These are phyloP conservation scores for Schizophyllum amplum DNA, from an alignment of 1,284 basidiomycete genomes.

Conservation along the genomic window DNA sequence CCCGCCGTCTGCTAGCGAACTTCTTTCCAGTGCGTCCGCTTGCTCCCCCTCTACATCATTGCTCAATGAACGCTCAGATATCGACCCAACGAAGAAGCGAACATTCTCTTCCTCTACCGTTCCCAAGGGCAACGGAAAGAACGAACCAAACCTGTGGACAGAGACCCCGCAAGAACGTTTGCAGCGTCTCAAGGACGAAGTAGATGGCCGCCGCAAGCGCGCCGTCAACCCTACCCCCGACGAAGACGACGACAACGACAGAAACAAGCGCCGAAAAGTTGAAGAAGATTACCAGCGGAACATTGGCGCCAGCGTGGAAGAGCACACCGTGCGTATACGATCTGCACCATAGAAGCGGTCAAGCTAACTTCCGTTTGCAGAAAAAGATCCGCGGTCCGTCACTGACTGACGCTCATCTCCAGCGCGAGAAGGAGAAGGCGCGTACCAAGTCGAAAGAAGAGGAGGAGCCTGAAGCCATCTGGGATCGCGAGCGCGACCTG, in stretches of 20 bases:
- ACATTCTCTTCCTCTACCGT: constrained; percentile 18
- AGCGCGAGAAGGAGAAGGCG: constrained; percentile 4
- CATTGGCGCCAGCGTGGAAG: constrained; percentile 72
- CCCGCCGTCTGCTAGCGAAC: constrained; percentile 72
- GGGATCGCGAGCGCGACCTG: constrained; percentile 89
- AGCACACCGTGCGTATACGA: constrained; percentile 74
- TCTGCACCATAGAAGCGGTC: neutral
- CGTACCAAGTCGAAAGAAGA: constrained; percentile 11
- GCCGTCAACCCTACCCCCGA: constrained; percentile 41
- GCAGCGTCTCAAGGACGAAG: constrained; percentile 79
- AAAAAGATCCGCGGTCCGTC: constrained; percentile 57
- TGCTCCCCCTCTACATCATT: too few species aligned
- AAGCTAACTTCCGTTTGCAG: constrained; percentile 27
- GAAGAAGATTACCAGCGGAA: constrained; percentile 64
- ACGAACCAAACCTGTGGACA: constrained; percentile 73
- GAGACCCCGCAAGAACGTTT: constrained; percentile 87
- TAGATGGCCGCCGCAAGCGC: constrained; percentile 74
- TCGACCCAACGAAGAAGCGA: constrained; percentile 27
- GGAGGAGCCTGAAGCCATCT: constrained; percentile 55
- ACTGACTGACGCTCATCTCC: constrained; percentile 60
- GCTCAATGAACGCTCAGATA: too few species aligned
- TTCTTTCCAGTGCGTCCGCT: constrained; percentile 60
- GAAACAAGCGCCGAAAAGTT: constrained; percentile 18
- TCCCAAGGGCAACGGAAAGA: constrained; percentile 30
- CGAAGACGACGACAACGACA: constrained; percentile 29